phyloP scores from a whole-genome alignment of 1,284 basidiomycete genomes.

The Termitomyces sp. region DNA sequence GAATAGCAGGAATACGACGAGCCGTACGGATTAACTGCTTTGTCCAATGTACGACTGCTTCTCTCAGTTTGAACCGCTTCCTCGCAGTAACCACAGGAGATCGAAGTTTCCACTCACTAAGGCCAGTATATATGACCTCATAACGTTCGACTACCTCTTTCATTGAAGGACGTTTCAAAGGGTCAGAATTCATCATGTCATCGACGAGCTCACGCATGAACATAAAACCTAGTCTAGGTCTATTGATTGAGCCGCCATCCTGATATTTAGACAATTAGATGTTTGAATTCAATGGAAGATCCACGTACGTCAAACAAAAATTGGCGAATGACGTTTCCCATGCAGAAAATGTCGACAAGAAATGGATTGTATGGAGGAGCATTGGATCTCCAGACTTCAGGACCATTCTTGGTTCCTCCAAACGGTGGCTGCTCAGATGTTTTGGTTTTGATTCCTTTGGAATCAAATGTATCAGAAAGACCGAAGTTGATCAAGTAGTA shows the following conservation, averaged over 20 bases:
- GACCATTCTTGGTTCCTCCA: background rate
- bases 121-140: background rate
- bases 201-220: background rate
- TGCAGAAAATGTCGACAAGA: background rate
- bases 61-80: background rate
- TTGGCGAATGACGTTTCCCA: background rate
- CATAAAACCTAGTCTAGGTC: background rate
- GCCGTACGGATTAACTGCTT: background rate
- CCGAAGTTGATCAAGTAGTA: background rate
- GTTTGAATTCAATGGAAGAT: background rate
- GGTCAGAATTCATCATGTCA: background rate
- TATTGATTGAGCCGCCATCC: background rate
- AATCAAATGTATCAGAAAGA: background rate
- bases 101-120: background rate
- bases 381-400: background rate
- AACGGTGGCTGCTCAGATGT: background rate
- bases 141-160: background rate
- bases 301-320: background rate
- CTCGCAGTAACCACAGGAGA: background rate
- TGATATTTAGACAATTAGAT: background rate
- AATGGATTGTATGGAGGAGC: background rate
- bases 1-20: slow-evolving; percentile 1
- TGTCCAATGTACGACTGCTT: background rate
- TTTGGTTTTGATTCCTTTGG: background rate
- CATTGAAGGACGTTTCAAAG: background rate